Base-by-base conservation (phyloP, 257 asterid species). In the Parsonsia alboflavescens region DNA sequence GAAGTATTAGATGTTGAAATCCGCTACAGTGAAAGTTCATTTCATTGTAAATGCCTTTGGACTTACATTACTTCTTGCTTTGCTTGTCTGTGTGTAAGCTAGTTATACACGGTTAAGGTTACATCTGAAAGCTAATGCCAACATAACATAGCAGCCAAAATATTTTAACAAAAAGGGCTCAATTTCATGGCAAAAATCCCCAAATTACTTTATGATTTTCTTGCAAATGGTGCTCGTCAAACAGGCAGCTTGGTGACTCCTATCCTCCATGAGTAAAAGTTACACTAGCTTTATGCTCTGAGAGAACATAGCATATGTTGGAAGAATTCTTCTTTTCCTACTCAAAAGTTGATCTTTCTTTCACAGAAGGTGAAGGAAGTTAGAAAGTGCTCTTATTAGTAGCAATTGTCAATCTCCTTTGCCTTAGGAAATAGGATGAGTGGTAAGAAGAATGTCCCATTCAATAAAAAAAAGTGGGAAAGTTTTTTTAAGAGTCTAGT, bases 51-150 rank as follows among this genome's bases (percentile, higher is more conserved):
- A n/a, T n/a, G n/a, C n/a, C n/a, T n/a, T n/a, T n/a, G n/a, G n/a
- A n/a, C n/a, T n/a, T n/a, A n/a, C n/a, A n/a, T n/a, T n/a, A n/a
- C n/a, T n/a, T n/a, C n/a, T n/a, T n/a, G n/a, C n/a, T n/a, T n/a
- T n/a, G n/a, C n/a, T n/a, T n/a, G n/a, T n/a, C n/a, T n/a, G n/a
- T n/a, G n/a, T n/a, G n/a, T n/a, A n/a, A n/a, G 79, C 79, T 68
- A 68, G 79, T 76, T 76, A 74, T 76, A 76, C 74, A 68, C 74
- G 62, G 56, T 33, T 2, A 52, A 73, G 56, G 22, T 66, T 50
- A 65, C 64, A 74, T 69, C 58, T 50, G 42, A 58, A 57, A 6
- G 16, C 68, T 65, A 33, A 30, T 33, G 39, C 39, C 3, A 33
- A 10, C 21, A 56, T n/a, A 0, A 42, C 76, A 42, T 52, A 53